Percentiles rank a stretch among this genome's conserved stretches.
phyloP scores from a whole-genome alignment of 129 eudicot genomes.

The Rutidosis leptorrhynchoides region DNA sequence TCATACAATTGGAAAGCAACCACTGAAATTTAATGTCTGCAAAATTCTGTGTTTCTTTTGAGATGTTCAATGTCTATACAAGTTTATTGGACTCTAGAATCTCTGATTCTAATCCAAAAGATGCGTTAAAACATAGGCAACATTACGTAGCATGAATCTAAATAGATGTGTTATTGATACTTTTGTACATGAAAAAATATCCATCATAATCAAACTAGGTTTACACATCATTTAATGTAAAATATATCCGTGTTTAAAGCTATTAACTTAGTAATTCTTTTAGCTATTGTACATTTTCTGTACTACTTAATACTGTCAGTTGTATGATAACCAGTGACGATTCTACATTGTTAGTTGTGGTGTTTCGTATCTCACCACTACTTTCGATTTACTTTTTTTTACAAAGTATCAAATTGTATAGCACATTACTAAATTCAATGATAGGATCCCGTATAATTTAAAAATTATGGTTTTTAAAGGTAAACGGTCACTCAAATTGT shows the following conservation, averaged over 20 bases:
- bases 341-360: no score
- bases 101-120: background rate
- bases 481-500: no score
- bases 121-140: background rate
- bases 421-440: no score
- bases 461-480: no score
- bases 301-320: slow-evolving; percentile 10
- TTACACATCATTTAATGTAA: background rate
- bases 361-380: no score
- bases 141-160: background rate
- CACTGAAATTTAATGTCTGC: background rate
- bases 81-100: background rate
- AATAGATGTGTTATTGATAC: background rate
- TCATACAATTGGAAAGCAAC: background rate
- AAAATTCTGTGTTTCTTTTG: background rate
- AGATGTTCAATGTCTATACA: background rate
- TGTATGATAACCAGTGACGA: no score
- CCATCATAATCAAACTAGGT: background rate
- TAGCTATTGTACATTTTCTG: background rate
- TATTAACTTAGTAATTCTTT: background rate
- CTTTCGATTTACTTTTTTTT: no score
- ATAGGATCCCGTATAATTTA: no score
- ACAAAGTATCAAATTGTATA: no score
- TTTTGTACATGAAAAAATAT: slow-evolving; percentile 8
- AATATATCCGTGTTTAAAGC: slow-evolving; percentile 1